A percentile compares a stretch with the other conserved stretches of the same genome.
These are phyloP conservation scores for Starmera caribaea DNA, from an alignment of 805 yeast genomes.

Conservation along the genomic window DNA sequence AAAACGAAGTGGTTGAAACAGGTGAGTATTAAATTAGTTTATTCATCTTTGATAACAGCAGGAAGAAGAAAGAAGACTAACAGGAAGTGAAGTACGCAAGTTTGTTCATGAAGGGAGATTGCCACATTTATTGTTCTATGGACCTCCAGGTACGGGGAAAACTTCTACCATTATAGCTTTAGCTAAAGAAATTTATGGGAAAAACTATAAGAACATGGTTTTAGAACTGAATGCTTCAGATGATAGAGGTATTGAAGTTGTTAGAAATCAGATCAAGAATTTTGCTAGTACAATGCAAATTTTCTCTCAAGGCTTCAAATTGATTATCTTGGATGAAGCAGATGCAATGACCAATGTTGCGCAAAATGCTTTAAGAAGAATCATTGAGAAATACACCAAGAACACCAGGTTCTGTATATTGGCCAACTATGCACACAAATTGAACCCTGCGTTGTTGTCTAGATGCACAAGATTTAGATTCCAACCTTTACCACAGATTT, in stretches of 20 bases:
- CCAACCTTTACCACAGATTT: constrained; percentile 62
- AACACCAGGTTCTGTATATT: constrained; percentile 93
- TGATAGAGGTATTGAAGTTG: constrained; percentile 96
- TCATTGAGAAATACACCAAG: constrained; percentile 85
- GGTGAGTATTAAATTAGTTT: constrained; percentile 11
- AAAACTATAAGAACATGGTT: constrained; percentile 76
- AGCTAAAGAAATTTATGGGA: constrained; percentile 83
- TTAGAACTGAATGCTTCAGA: constrained; percentile 93
- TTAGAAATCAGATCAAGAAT: constrained; percentile 93
- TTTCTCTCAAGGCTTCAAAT: constrained; percentile 74
- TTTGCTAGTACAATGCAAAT: constrained; percentile 96
- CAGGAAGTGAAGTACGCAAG: constrained; percentile 39
- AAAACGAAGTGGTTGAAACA: constrained; percentile 75
- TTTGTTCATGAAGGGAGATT: constrained; percentile 76
- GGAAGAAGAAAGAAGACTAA: too few species aligned
- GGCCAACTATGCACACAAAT: constrained; percentile 92
- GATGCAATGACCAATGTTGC: constrained; percentile 90
- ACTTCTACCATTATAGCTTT: constrained; percentile 83
- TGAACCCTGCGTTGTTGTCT: constrained; percentile 89
- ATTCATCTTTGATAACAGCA: too few species aligned
- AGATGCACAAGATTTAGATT: constrained; percentile 95
- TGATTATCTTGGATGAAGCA: constrained; percentile 91
- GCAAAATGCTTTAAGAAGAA: constrained; percentile 69
- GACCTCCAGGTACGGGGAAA: constrained; percentile 93
- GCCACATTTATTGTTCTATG: constrained; percentile 90